These are phyloP conservation scores for Solanum appendiculatum DNA, from an alignment of 257 asterid species.

Conservation along the genomic window DNA sequence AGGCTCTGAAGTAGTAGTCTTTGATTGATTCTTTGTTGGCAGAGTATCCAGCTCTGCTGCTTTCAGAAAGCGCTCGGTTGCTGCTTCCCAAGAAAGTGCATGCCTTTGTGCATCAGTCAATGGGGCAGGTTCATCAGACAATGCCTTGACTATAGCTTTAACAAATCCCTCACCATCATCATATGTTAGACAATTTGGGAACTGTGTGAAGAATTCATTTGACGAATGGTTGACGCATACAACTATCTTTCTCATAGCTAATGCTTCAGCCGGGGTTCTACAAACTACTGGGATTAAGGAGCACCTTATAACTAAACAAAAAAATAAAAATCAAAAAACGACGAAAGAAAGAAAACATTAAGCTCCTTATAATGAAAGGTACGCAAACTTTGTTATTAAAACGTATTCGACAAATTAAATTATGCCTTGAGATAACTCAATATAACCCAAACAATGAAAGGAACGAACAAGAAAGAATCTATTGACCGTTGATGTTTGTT, in stretches of 20 bases:
- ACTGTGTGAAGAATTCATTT: slow-evolving; percentile 81
- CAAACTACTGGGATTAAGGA: slow-evolving; percentile 96
- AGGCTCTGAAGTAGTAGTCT: slow-evolving; percentile 32
- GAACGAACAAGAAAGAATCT: no score
- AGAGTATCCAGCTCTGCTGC: no score
- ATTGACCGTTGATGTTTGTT: no score
- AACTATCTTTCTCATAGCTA: slow-evolving; percentile 95
- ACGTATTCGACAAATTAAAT: background rate
- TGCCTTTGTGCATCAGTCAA: no score
- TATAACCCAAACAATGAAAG: no score
- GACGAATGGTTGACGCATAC: slow-evolving; percentile 93
- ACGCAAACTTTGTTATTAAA: background rate
- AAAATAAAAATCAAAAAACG: background rate
- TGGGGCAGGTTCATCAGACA: no score
- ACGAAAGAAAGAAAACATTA: background rate
- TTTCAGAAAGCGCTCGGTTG: no score
- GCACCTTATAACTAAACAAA: slow-evolving; percentile 70
- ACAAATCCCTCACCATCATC: slow-evolving; percentile 53
- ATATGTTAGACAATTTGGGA: slow-evolving; percentile 83
- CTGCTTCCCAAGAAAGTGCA: no score
- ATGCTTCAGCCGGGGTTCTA: slow-evolving; percentile 94
- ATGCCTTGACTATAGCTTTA: no score
- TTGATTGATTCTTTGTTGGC: no score
- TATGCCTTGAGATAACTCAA: no score
- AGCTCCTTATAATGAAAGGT: background rate